Base-by-base conservation (phyloP, 129 eudicot genomes). In the Apium graveolens region DNA sequence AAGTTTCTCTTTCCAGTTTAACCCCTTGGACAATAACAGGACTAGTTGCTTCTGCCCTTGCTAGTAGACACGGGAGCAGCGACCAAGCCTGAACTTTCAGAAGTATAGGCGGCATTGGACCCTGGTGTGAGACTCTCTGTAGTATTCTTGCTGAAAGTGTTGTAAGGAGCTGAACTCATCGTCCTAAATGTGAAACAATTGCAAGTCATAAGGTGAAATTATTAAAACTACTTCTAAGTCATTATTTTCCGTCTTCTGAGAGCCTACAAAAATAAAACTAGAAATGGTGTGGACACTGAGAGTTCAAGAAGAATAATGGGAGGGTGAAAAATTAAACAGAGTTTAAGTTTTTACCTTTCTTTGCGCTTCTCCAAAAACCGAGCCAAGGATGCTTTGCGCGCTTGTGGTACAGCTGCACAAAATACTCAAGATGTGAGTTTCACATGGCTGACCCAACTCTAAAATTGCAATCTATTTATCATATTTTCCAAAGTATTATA, bases 321-420 rank as follows among this genome's bases (percentile, higher is more conserved):
- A 16, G 31, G 37, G 11, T 16, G 39, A 66, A 16, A 8, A 39
- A 16, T 41, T 35, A 4, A 31, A 31, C 17, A 46, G 26, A 32
- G 32, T 38, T 79, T 41, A 76, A 21, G 26, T 35, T n/a, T 41
- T 17, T 89, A 91, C 97, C 97, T 91, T 82, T 91, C 97, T 80
- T 86, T 91, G 78, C 94, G 97, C 82, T 87, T 89, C 89, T 89
- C 91, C 74, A 91, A 80, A 80, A 89, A 91, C 13, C 95, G 84
- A 78, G 92, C 89, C 80, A 91, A 81, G 37, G 97, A 91, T 84
- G 97, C 97, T 76, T 89, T 87, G 81, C 89, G 88, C 7, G 90
- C 90, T 84, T 91, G 92, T 70, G 94, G 94, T 75, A 87, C 84
- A 81, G 92, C 94, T 91, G 90, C 86, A 89, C 37, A 76, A n/a